phyloP scores from a whole-genome alignment of 192 early-diverging fungal species.

The Polychytrium aggregatum region DNA sequence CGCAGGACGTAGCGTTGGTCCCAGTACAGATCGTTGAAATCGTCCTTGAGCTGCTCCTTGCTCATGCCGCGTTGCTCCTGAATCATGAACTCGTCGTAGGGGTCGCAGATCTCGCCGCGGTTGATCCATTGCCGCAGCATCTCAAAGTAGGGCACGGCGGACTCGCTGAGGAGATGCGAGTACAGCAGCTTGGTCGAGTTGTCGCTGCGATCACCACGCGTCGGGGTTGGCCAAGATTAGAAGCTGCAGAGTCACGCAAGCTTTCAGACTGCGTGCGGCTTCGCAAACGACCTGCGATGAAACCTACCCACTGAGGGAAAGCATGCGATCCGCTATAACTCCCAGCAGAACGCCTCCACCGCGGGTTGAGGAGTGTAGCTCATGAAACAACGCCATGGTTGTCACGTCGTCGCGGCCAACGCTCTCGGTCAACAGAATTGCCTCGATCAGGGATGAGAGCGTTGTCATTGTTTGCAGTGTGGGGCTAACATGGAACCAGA shows the following conservation, averaged over 20 bases:
- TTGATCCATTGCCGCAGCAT: conserved; percentile 86
- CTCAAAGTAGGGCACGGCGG: conserved; percentile 68
- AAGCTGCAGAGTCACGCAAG: too few relatives aligned
- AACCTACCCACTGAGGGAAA: conserved; percentile 52
- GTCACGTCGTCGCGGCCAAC: conserved; percentile 26
- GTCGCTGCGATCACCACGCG: too few relatives aligned
- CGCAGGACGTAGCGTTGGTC: conserved; percentile 64
- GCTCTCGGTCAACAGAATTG: conserved; percentile 18
- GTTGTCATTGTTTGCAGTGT: conserved; percentile 47
- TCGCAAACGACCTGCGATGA: too few relatives aligned
- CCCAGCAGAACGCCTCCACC: conserved; percentile 73
- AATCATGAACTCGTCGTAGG: conserved; percentile 88
- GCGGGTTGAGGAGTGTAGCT: conserved; percentile 11
- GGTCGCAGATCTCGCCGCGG: conserved; percentile 78
- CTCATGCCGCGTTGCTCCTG: conserved; percentile 38
- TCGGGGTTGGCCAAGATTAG: too few relatives aligned
- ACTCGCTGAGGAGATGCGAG: conserved; percentile 60
- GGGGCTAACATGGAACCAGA: conserved; percentile 83
- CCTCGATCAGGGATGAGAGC: conserved; percentile 37
- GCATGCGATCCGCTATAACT: conserved; percentile 59
- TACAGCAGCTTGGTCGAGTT: conserved; percentile 58
- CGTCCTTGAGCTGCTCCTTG: conserved; percentile 42
- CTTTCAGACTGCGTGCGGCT: too few relatives aligned
- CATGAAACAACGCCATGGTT: background rate
- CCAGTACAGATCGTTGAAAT: conserved; percentile 79